These are phyloP conservation scores for Trypanosoma scelopori DNA, from an alignment of 208 protist genomes.

Conservation along the genomic window DNA sequence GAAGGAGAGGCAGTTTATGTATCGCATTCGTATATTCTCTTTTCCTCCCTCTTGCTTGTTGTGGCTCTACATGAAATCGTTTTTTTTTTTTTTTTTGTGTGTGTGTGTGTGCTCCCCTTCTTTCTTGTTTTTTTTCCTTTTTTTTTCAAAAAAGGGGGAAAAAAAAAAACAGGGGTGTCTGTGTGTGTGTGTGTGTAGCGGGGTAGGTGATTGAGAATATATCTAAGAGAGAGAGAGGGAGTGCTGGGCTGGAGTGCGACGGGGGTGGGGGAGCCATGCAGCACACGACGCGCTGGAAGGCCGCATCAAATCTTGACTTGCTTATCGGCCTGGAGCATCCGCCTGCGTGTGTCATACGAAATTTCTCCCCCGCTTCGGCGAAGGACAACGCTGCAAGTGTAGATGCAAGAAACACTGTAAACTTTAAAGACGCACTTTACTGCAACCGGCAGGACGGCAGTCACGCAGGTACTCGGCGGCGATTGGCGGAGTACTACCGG, in stretches of 20 bases:
- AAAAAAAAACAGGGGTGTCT: too few relatives aligned
- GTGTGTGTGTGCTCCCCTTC: too few relatives aligned
- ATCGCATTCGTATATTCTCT: too few relatives aligned
- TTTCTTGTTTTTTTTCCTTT: too few relatives aligned
- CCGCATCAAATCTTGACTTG: conserved; percentile 58
- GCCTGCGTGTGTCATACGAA: conserved; percentile 42
- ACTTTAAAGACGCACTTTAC: conserved; percentile 68
- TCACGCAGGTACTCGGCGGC: conserved; percentile 14
- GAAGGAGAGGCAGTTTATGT: not conserved
- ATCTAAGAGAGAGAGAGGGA: not conserved
- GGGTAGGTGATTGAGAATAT: not conserved
- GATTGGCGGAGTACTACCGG: conserved; percentile 64
- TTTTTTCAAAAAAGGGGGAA: too few relatives aligned
- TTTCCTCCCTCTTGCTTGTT: conserved; percentile 8
- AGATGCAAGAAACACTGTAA: conserved; percentile 69
- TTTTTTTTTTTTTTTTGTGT: too few relatives aligned
- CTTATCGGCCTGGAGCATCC: conserved; percentile 61
- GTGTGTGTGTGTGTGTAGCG: too few relatives aligned
- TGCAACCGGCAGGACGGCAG: conserved; percentile 64
- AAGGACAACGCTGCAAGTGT: conserved; percentile 22
- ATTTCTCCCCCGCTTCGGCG: conserved; percentile 16
- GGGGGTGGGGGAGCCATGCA: conserved; percentile 14
- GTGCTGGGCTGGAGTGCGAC: not conserved
- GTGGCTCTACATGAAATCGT: not conserved
- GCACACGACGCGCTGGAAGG: conserved; percentile 46